Evolutionary conservation across 352 stramenopile species (phyloP).

Genomic region (Pythium aquatile): DNA sequence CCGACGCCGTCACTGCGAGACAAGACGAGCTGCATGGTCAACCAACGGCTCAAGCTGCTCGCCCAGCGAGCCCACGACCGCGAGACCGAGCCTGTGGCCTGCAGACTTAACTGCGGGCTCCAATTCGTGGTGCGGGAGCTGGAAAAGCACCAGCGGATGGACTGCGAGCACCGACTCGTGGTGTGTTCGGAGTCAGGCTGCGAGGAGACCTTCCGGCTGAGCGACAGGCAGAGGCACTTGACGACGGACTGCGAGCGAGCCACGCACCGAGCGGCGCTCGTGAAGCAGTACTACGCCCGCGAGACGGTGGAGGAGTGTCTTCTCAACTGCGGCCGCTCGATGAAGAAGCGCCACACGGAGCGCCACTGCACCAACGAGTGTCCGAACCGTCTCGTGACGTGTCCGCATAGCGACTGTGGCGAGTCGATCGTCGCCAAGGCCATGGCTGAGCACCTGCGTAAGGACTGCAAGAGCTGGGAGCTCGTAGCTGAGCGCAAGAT

Average conservation of each 20-base stretch:
- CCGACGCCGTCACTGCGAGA: slow-evolving; percentile 64
- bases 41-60: slow-evolving; percentile 64
- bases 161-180: slow-evolving; percentile 53
- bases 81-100: slow-evolving; percentile 36
- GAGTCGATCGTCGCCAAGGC: slow-evolving; percentile 50
- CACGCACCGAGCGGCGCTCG: slow-evolving; percentile 40
- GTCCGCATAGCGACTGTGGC: slow-evolving; percentile 45
- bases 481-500: slow-evolving; percentile 27
- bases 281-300: slow-evolving; percentile 36
- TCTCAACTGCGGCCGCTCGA: slow-evolving; percentile 34
- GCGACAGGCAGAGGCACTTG: slow-evolving; percentile 34
- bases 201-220: slow-evolving; percentile 33
- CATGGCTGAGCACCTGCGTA: slow-evolving; percentile 34
- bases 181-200: slow-evolving; percentile 53
- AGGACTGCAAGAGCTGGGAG: slow-evolving; percentile 39
- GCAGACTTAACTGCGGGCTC: slow-evolving; percentile 45
- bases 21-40: slow-evolving; percentile 63
- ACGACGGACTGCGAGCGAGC: slow-evolving; percentile 37
- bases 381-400: slow-evolving; percentile 42
- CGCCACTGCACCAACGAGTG: slow-evolving; percentile 49
- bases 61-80: slow-evolving; percentile 54
- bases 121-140: slow-evolving; percentile 35
- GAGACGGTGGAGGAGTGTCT: slow-evolving; percentile 43
- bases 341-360: slow-evolving; percentile 38
- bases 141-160: slow-evolving; percentile 49